phyloP scores from a whole-genome alignment of 768 basidiomycete genomes.

The Xerocomellus amylosporus region DNA sequence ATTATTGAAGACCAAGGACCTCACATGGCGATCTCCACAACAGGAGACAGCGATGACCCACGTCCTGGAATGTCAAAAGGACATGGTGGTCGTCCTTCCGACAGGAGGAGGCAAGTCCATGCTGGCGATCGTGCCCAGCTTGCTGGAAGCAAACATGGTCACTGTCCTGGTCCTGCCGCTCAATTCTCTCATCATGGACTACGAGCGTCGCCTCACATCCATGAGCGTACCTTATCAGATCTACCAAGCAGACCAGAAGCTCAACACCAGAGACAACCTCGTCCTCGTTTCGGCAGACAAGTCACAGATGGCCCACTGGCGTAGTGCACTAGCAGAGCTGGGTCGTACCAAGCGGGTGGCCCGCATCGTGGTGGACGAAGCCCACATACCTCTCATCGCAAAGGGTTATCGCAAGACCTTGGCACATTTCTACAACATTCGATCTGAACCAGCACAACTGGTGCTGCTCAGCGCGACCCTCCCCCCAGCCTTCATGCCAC shows the following conservation, averaged over 20 bases:
- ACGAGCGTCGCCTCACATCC: background rate
- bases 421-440: background rate
- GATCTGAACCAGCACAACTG: conserved; percentile 7
- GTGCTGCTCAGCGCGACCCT: conserved; percentile 24
- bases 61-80: background rate
- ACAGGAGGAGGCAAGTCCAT: conserved; percentile 1
- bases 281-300: conserved; percentile 9
- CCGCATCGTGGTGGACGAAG: conserved; percentile 24
- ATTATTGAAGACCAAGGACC: background rate
- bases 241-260: background rate
- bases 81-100: background rate
- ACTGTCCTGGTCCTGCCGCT: background rate
- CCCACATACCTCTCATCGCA: conserved; percentile 15
- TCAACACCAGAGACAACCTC: background rate
- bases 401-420: conserved; percentile 11
- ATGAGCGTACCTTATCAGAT: background rate
- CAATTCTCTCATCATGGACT: conserved; percentile 1
- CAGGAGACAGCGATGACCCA: background rate
- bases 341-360: background rate
- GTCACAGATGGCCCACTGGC: conserved; percentile 3
- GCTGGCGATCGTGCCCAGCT: background rate
- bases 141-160: background rate
- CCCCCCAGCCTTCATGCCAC: background rate
- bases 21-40: background rate
- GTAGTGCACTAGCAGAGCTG: background rate